Percentiles rank a stretch among this genome's conserved stretches.
Conservation (phyloP, 352 stramenopile species). For the Phytophthora citrophthora region DNA sequence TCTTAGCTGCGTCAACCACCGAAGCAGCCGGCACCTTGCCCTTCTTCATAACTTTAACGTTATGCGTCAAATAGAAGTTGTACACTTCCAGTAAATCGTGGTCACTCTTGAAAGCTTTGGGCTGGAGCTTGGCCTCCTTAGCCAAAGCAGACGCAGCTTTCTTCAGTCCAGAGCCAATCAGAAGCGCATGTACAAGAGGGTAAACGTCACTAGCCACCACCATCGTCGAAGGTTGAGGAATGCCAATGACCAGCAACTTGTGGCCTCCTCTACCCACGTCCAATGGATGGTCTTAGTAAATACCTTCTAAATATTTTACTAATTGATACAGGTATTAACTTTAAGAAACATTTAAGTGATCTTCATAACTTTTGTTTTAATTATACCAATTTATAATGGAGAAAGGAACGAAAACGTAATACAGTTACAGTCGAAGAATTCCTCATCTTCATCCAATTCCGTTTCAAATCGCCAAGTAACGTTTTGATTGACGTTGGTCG, state of each 20-base stretch:
- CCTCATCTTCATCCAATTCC: too few species aligned
- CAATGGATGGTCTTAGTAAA: too few species aligned
- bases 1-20: slow-evolving; percentile 62
- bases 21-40: slow-evolving; percentile 58
- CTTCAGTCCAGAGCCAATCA: slow-evolving; percentile 71
- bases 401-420: too few species aligned
- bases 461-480: too few species aligned
- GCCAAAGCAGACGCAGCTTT: slow-evolving; percentile 66
- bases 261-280: too few species aligned
- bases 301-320: too few species aligned
- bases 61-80: slow-evolving; percentile 66
- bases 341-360: too few species aligned
- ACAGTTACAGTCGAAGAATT: too few species aligned
- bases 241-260: not conserved
- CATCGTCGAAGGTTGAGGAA: slow-evolving; percentile 20
- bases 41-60: slow-evolving; percentile 52
- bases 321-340: too few species aligned
- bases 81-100: slow-evolving; percentile 82
- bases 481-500: too few species aligned
- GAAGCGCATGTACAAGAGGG: slow-evolving; percentile 75
- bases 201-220: slow-evolving; percentile 80
- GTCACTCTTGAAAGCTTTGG: slow-evolving; percentile 60
- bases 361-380: too few species aligned
- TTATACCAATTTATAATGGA: too few species aligned
- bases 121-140: slow-evolving; percentile 79